phyloP scores from a whole-genome alignment of 2,329 filamentous ascomycete species.

The Phoma sp. region DNA sequence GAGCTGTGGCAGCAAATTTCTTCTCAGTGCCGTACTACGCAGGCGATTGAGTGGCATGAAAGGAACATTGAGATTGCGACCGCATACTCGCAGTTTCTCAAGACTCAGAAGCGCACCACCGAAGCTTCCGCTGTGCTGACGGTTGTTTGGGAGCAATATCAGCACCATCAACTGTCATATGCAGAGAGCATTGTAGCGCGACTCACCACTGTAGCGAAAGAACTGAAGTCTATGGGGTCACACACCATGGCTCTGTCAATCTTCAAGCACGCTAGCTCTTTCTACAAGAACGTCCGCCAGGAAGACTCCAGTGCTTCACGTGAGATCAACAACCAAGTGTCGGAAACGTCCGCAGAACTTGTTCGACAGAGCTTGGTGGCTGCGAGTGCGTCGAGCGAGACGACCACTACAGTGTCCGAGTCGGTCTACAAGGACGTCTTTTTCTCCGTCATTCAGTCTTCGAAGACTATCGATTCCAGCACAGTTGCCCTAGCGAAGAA shows the following conservation, averaged over 20 bases:
- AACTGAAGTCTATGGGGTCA: slow-evolving; percentile 55
- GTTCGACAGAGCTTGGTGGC: slow-evolving; percentile 47
- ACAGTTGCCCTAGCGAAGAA: slow-evolving; percentile 52
- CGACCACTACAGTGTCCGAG: slow-evolving; percentile 49
- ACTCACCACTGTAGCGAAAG: slow-evolving; percentile 51
- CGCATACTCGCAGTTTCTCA: slow-evolving; percentile 57
- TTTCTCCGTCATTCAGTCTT: slow-evolving; percentile 49
- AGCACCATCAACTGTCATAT: slow-evolving; percentile 50
- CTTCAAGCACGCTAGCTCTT: slow-evolving; percentile 51
- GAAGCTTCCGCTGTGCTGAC: slow-evolving; percentile 56
- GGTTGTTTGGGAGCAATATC: slow-evolving; percentile 58
- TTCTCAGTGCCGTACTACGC: slow-evolving; percentile 52
- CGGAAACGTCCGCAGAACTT: slow-evolving; percentile 52
- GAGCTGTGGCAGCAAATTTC: slow-evolving; percentile 60
- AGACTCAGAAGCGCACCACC: slow-evolving; percentile 51
- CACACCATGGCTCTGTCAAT: slow-evolving; percentile 55
- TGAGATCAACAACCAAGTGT: slow-evolving; percentile 51
- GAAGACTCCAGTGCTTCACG: slow-evolving; percentile 49
- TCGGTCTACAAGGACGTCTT: slow-evolving; percentile 54
- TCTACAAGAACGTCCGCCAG: slow-evolving; percentile 43
- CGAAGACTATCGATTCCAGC: slow-evolving; percentile 49
- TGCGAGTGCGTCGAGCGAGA: slow-evolving; percentile 45
- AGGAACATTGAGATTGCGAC: slow-evolving; percentile 56
- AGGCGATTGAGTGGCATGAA: slow-evolving; percentile 55
- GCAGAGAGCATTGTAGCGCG: slow-evolving; percentile 47